Base-by-base conservation (phyloP, 169 alveolate species). In the Eimeria acervulina region DNA sequence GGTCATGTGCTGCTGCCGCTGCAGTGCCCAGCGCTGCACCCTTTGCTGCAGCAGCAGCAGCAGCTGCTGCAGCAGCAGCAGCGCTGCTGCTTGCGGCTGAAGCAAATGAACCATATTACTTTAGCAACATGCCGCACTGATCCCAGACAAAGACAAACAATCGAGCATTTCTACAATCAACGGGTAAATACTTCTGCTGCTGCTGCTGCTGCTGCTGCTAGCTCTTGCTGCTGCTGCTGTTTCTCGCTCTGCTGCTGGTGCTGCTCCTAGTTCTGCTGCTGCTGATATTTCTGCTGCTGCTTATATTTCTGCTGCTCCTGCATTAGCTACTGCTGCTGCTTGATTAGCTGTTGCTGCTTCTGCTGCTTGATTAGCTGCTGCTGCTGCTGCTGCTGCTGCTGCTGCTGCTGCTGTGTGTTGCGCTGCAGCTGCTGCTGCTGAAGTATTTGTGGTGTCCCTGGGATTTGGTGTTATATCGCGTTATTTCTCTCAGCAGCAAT, bases 1-100 rank as follows among this genome's bases (percentile, higher is more conserved):
- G n/a, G n/a, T n/a, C n/a, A n/a, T n/a, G n/a, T n/a, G n/a, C n/a
- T 68, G 80, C 80, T 68, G 80, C 80, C 80, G 42, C 38, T 68
- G 80, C 80, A 68, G 80, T 68, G 80, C 28, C 38, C 80, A 17
- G 80, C 28, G 42, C 38, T 68, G 80, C 80, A 17, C 40, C 42
- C 42, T 17, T 13, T 68, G 80, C 40, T 68, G 80, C 80, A 68
- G 38, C 28, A 26, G 80, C 80, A 26, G 80, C 80, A 26, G 80
- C 80, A 68, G 80, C 28, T 12, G 80, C 28, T 68, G 80, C 42
- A 26, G 80, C 80, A 21, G 80, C 80, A 68, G 80, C 80, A 68
- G 42, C 28, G 19, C 12, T 28, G 38, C 38, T 28, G 80, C 80
- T 2, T 68, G 80, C 80, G 80, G 1, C 80, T 26, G 80, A 68